These are phyloP conservation scores for Termitomyces titanicus DNA, from an alignment of 768 basidiomycete species.

Conservation along the genomic window DNA sequence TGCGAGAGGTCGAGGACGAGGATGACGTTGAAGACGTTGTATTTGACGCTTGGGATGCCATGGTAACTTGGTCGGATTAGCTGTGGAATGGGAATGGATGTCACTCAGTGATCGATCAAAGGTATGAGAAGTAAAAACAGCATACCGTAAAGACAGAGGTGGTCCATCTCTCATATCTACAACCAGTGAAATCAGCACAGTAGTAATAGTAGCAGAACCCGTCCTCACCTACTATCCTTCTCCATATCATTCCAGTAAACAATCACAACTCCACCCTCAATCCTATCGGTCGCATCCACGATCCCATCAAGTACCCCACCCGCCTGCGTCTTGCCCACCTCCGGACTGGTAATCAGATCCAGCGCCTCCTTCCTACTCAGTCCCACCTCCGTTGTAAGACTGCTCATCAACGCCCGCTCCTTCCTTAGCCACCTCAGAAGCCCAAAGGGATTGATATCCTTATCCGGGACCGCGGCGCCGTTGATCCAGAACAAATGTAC, in stretches of 20 bases:
- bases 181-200: neutral
- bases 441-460: constrained; percentile 69
- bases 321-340: constrained; percentile 49
- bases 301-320: constrained; percentile 60
- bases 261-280: constrained; percentile 71
- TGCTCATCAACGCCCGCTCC: constrained; percentile 61
- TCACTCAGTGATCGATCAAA: neutral
- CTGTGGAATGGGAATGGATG: constrained; percentile 28
- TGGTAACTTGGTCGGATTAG: constrained; percentile 78
- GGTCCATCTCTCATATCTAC: constrained; percentile 50
- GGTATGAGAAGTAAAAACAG: neutral
- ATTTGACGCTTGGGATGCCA: constrained; percentile 69
- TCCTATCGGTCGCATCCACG: constrained; percentile 88
- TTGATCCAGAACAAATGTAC: constrained; percentile 76
- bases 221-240: constrained; percentile 66
- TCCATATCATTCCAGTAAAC: constrained; percentile 92
- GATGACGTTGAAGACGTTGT: constrained; percentile 83
- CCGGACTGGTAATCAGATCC: constrained; percentile 66
- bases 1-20: constrained; percentile 79
- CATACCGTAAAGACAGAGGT: constrained; percentile 49
- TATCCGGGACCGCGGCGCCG: constrained; percentile 56
- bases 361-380: constrained; percentile 63
- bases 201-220: constrained; percentile 10
- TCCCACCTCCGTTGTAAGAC: constrained; percentile 56
- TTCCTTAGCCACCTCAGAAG: constrained; percentile 69